These are phyloP conservation scores for Globisporangium orthogonon DNA, from an alignment of 352 stramenopile genomes.

Conservation along the genomic window DNA sequence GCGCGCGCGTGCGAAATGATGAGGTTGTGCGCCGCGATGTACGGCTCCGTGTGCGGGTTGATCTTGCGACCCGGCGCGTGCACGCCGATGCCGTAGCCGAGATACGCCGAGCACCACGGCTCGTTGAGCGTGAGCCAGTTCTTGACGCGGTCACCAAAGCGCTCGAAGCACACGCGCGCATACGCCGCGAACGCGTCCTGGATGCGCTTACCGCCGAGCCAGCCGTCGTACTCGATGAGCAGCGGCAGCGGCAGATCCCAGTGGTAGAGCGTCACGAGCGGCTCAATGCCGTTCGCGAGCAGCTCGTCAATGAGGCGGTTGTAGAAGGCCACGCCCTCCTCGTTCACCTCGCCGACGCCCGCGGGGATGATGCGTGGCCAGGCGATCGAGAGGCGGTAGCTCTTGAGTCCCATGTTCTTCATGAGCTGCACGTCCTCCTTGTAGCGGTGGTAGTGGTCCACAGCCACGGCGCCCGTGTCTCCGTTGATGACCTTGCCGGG, in stretches of 20 bases:
- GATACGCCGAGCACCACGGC: too few relatives aligned
- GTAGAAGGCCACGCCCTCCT: slow-evolving; percentile 88
- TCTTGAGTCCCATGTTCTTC: slow-evolving; percentile 84
- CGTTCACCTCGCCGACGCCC: slow-evolving; percentile 72
- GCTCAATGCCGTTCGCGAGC: slow-evolving; percentile 78
- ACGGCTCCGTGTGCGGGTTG: slow-evolving; percentile 60
- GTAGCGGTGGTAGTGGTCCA: slow-evolving; percentile 90
- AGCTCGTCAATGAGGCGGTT: slow-evolving; percentile 86
- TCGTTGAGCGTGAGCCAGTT: slow-evolving; percentile 94
- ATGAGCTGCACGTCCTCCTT: slow-evolving; percentile 90
- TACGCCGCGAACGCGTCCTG: slow-evolving; percentile 79
- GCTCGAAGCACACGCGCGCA: slow-evolving; percentile 85
- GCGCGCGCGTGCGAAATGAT: slow-evolving; percentile 79
- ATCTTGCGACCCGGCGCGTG: slow-evolving; percentile 70
- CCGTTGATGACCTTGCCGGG: slow-evolving; percentile 56
- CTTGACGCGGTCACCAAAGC: slow-evolving; percentile 91
- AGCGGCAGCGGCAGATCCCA: slow-evolving; percentile 91
- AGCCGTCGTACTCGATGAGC: slow-evolving; percentile 69
- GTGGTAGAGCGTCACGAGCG: slow-evolving; percentile 93
- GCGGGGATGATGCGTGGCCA: slow-evolving; percentile 91
- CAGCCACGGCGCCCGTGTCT: slow-evolving; percentile 82
- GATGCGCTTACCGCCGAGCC: slow-evolving; percentile 31
- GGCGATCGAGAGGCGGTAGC: slow-evolving; percentile 89
- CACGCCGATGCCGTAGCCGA: slow-evolving; percentile 81
- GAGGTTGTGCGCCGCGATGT: slow-evolving; percentile 85